Base-by-base conservation (phyloP, 75 land plant species). In the Pseudotsuga menziesii region DNA sequence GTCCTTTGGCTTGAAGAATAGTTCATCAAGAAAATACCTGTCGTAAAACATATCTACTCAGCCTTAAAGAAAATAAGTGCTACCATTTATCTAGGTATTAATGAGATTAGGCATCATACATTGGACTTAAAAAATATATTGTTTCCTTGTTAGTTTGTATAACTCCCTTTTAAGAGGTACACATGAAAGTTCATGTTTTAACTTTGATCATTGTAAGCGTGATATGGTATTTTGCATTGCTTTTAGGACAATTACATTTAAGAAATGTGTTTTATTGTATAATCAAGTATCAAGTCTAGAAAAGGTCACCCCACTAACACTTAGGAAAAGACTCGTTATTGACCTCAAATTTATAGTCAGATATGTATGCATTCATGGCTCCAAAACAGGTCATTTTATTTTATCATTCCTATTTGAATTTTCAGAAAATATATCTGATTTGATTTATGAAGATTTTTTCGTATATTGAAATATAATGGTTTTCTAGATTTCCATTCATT, bases 11-110 rank as follows among this genome's bases (percentile, higher is more conserved):
- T 91, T 41, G 96, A 94, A 12, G 95, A 93, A 76, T 93, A 91
- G 95, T 83, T 93, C 59, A 93, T 93, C 59, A 93, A 89, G 79
- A 74, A 86, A 22, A 93, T 91, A 92, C 96, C 96, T 44, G 77
- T 93, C 63, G 89, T 93, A 58, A 85, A 87, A 32, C 89, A 88
- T 77, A 88, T 88, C 72, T 88, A 88, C 69, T 86, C 85, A 67
- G 89, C 89, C 27, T 88, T 88, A 3, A 88, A 88, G 62, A 88
- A 88, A 71, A 88, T 88, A 56, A 85, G 88, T 80, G 85, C 89
- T 75, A 88, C 89, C 19, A 86, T 88, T 57, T 85, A 84, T 70
- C 88, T 86, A 59, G 89, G 89, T 89, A 77, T 12, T 48, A n/a
- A n/a, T n/a, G n/a, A n/a, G n/a, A n/a, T n/a, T n/a, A n/a, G n/a